Evolutionary conservation across 2,329 filamentous ascomycete genomes (phyloP), one percentile per base, ranked within the genome.

Genomic region (Paracoccidioides lutzii): DNA sequence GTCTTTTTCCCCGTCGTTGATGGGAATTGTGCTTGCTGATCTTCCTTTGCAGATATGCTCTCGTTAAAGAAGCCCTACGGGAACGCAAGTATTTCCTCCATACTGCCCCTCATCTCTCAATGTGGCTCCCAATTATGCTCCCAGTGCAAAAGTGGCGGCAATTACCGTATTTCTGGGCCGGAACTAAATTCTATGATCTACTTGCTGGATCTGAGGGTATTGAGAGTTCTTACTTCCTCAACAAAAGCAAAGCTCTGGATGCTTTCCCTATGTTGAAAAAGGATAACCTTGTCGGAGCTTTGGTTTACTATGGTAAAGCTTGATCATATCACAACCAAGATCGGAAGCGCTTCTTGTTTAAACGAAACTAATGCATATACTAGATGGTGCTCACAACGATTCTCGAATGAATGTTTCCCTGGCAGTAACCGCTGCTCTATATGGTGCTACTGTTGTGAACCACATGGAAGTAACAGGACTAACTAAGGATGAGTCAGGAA

Each of bases 381-480:
- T 56, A 80, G 88, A 95, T 73, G 89, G 89, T 63, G 88, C 87
- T 35, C 89, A 95, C 73, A 95, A 95, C 66, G 89, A 95, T 70
- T 93, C 88, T 22, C 82, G 89, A 52, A 94, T 95, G 88, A 94
- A 94, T 67, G 85, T 93, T 33, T 90, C 87, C 7, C 77, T 94
- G 56, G 88, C 87, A 22, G 88, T 91, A 82, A 94, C 89, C 15
- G 88, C 88, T 55, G 87, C 88, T n/a, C 75, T 94, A 45, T 94
- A 93, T 67, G 88, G 88, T 37, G 82, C 83, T 55, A 94, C 87
- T 3, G 81, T 93, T 42, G 81, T 89, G 58, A 94, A 91, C 71
- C 87, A 95, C 71, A 75, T 89, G 65, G 87, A 93, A 69, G 87
- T 94, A 54, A 90, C 84, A 5, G 75, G 79, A 44, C 76, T 95